phyloP scores from a whole-genome alignment of 1,284 basidiomycete species.

The Moniliella sp. region DNA sequence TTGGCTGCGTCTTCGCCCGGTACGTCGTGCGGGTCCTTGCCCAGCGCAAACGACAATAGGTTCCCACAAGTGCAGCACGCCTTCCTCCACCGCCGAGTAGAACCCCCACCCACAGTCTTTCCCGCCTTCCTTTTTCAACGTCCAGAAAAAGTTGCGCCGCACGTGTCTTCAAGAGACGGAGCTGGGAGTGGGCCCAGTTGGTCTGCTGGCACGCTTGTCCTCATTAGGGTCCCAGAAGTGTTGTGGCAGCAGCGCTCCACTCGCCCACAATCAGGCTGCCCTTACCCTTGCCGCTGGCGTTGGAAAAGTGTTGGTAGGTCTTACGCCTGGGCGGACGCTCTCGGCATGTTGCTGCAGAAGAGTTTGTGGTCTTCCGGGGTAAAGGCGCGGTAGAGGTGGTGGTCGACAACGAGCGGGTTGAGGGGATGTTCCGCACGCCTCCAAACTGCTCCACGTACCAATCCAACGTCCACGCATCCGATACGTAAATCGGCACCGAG shows the following conservation, averaged over 20 bases:
- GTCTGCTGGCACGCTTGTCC: slow-evolving; percentile 38
- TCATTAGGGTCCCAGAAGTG: no score
- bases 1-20: slow-evolving; percentile 2
- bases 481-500: slow-evolving; percentile 42
- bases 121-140: slow-evolving; percentile 50
- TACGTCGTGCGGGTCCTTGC: slow-evolving; percentile 5
- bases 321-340: no score
- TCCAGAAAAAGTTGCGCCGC: slow-evolving; percentile 69
- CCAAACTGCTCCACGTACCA: slow-evolving; percentile 45
- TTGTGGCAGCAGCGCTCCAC: slow-evolving; percentile 61
- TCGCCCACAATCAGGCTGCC: slow-evolving; percentile 50
- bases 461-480: slow-evolving; percentile 56
- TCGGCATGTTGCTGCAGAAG: slow-evolving; percentile 46
- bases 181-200: slow-evolving; percentile 44
- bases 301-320: no score
- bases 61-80: slow-evolving; percentile 44
- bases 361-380: slow-evolving; percentile 45
- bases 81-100: slow-evolving; percentile 46
- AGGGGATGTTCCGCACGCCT: slow-evolving; percentile 8
- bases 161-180: slow-evolving; percentile 47
- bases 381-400: slow-evolving; percentile 69
- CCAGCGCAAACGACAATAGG: no score
- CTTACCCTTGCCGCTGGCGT: no score
- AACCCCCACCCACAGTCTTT: slow-evolving; percentile 60
- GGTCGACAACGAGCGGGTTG: slow-evolving; percentile 46